Conservation (phyloP, 2,329 filamentous ascomycete genomes). For the Pezicula radicicola region DNA sequence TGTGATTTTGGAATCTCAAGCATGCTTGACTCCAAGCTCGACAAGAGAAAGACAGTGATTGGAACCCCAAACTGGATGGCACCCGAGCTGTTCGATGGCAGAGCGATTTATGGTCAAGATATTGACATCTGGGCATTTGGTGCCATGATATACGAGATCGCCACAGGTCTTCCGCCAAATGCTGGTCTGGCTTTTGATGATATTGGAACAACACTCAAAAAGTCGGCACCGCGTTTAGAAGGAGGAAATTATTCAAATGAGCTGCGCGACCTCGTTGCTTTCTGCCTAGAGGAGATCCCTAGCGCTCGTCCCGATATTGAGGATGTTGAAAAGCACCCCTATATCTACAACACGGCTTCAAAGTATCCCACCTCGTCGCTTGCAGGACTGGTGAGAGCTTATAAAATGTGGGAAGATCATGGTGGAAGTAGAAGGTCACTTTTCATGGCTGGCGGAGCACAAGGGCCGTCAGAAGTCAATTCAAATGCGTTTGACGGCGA, state of each 20-base stretch:
- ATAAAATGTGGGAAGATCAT: slow-evolving; percentile 71
- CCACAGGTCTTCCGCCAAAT: slow-evolving; percentile 73
- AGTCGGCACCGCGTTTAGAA: slow-evolving; percentile 65
- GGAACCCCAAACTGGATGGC: slow-evolving; percentile 88
- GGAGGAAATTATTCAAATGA: slow-evolving; percentile 68
- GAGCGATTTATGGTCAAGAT: slow-evolving; percentile 65
- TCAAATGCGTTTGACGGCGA: slow-evolving; percentile 50
- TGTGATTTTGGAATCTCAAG: slow-evolving; percentile 85
- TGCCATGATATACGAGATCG: slow-evolving; percentile 77
- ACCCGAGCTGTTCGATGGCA: slow-evolving; percentile 68
- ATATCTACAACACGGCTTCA: slow-evolving; percentile 60
- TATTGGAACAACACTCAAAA: slow-evolving; percentile 53
- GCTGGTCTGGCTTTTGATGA: slow-evolving; percentile 47
- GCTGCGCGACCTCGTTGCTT: slow-evolving; percentile 68
- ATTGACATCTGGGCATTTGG: slow-evolving; percentile 86
- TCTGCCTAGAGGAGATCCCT: slow-evolving; percentile 68
- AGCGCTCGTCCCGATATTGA: slow-evolving; percentile 67
- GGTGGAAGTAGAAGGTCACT: slow-evolving; percentile 68
- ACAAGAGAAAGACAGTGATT: slow-evolving; percentile 78
- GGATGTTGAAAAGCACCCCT: slow-evolving; percentile 66
- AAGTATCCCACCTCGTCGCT: slow-evolving; percentile 63
- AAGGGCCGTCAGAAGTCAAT: slow-evolving; percentile 36
- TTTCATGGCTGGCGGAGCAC: slow-evolving; percentile 57
- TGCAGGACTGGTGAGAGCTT: slow-evolving; percentile 65
- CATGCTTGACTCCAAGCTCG: slow-evolving; percentile 69